A percentile compares a stretch with the other conserved stretches of the same genome.
Evolutionary conservation across 371 early-diverging fungal species (phyloP).

Genomic region (Lichtheimia corymbifera): DNA sequence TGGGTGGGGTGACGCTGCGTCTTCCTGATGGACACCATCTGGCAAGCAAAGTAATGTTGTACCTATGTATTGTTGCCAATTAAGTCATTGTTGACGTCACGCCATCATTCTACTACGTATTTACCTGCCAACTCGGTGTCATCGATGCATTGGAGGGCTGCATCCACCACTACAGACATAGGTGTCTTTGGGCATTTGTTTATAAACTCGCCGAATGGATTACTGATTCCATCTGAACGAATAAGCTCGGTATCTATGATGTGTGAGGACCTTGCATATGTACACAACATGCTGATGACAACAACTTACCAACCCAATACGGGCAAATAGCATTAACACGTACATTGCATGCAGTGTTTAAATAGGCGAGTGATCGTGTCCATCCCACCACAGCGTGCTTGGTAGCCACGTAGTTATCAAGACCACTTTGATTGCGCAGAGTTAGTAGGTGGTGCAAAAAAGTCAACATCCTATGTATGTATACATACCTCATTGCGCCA

Average conservation of each 20-base stretch:
- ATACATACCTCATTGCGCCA: too few relatives aligned
- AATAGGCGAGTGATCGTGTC: conserved; percentile 19
- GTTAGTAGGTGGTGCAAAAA: too few relatives aligned
- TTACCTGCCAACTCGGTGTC: not conserved
- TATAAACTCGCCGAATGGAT: not conserved
- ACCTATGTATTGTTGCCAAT: not conserved
- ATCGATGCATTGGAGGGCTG: not conserved
- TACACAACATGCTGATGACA: not conserved
- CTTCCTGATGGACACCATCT: not conserved
- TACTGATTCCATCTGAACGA: too few relatives aligned
- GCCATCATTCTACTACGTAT: not conserved
- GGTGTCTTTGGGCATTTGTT: not conserved
- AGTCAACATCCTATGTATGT: too few relatives aligned
- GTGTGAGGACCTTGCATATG: too few relatives aligned
- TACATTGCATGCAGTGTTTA: conserved; percentile 18
- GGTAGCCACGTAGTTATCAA: conserved; percentile 6
- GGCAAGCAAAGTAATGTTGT: not conserved
- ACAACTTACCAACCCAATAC: not conserved
- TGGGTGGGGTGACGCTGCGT: too few relatives aligned
- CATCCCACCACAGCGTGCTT: conserved; percentile 31
- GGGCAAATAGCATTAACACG: conserved; percentile 19
- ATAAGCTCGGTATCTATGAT: too few relatives aligned
- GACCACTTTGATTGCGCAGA: not conserved
- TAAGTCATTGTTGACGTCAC: not conserved
- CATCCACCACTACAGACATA: conserved; percentile 1